Percentiles rank a stretch among this genome's conserved stretches.
These are phyloP conservation scores for Fusarium sp. DNA, from an alignment of 2,329 filamentous ascomycete species.

Conservation along the genomic window DNA sequence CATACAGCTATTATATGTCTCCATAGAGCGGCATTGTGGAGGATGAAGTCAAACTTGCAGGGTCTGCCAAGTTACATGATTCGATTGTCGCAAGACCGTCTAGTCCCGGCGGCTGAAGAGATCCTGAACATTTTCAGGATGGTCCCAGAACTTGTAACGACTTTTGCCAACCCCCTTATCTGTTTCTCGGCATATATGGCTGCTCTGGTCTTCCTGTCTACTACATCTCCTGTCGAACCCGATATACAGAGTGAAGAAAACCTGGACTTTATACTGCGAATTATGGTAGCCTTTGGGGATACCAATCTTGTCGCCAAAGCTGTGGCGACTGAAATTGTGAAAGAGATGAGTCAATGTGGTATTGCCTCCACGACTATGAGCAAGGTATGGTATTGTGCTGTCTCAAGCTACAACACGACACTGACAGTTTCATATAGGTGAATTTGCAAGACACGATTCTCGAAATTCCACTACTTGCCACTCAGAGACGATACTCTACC, in stretches of 20 bases:
- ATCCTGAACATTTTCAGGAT: slow-evolving; percentile 21
- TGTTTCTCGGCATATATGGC: slow-evolving; percentile 24
- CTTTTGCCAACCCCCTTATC: slow-evolving; percentile 17
- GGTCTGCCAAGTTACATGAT: slow-evolving; percentile 9
- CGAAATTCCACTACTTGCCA: slow-evolving; percentile 14
- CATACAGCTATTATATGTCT: slow-evolving; percentile 23
- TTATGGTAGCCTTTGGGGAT: slow-evolving; percentile 2
- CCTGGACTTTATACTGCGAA: slow-evolving; percentile 10
- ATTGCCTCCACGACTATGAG: slow-evolving; percentile 1
- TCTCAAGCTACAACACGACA: too few species aligned
- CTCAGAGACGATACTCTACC: slow-evolving; percentile 5
- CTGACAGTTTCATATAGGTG: not conserved
- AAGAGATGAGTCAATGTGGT: slow-evolving; percentile 16
- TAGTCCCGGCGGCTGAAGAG: slow-evolving; percentile 15
- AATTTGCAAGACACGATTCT: not conserved
- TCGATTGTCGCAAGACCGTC: slow-evolving; percentile 11
- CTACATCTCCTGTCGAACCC: not conserved
- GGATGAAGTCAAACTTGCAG: slow-evolving; percentile 13
- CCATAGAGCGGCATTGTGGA: slow-evolving; percentile 23
- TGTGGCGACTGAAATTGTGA: slow-evolving; percentile 5
- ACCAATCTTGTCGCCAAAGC: slow-evolving; percentile 2
- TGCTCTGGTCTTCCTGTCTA: slow-evolving; percentile 8
- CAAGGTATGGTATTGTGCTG: not conserved
- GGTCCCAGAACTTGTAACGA: slow-evolving; percentile 3
- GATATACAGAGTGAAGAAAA: not conserved